Percentiles rank a stretch among this genome's conserved stretches.
These are phyloP conservation scores for Citeromyces matritensis DNA, from an alignment of 805 yeast species.

Conservation along the genomic window DNA sequence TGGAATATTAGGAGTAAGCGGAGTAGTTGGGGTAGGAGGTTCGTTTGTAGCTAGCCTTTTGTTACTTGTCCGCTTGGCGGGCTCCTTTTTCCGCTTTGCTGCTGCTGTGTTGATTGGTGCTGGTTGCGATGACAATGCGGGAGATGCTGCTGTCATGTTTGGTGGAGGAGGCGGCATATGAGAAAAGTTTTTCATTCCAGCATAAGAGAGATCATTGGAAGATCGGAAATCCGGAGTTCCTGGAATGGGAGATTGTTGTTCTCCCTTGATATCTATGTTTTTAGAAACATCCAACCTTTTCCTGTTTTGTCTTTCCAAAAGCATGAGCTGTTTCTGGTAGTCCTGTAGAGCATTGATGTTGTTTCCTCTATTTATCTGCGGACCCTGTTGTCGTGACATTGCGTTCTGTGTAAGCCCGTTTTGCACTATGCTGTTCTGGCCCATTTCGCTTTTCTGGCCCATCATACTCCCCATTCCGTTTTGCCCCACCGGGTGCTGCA, in stretches of 20 bases:
- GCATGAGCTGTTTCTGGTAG: slow-evolving; percentile 66
- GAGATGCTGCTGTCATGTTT: slow-evolving; percentile 8
- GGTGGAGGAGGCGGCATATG: slow-evolving; percentile 12
- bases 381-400: slow-evolving; percentile 4
- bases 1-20: slow-evolving; percentile 13
- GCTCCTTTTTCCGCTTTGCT: slow-evolving; percentile 10
- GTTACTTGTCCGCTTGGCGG: slow-evolving; percentile 5
- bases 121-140: slow-evolving; percentile 4
- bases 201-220: too few relatives aligned
- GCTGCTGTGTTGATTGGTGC: slow-evolving; percentile 3
- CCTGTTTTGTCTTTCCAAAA: slow-evolving; percentile 65
- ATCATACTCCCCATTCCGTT: too few relatives aligned
- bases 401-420: too few relatives aligned
- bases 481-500: too few relatives aligned
- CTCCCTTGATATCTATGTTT: slow-evolving; percentile 12
- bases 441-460: too few relatives aligned
- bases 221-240: too few relatives aligned
- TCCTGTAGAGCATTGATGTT: slow-evolving; percentile 53
- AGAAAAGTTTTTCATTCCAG: too few relatives aligned
- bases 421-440: too few relatives aligned
- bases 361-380: slow-evolving; percentile 2
- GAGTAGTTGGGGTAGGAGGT: slow-evolving; percentile 26
- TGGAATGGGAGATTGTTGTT: slow-evolving; percentile 1
- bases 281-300: slow-evolving; percentile 44
- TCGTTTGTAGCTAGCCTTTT: slow-evolving; percentile 13